A percentile compares a stretch with the other conserved stretches of the same genome.
These are phyloP conservation scores for Erodium maritimum DNA, from an alignment of 345 rosid species.

Conservation along the genomic window DNA sequence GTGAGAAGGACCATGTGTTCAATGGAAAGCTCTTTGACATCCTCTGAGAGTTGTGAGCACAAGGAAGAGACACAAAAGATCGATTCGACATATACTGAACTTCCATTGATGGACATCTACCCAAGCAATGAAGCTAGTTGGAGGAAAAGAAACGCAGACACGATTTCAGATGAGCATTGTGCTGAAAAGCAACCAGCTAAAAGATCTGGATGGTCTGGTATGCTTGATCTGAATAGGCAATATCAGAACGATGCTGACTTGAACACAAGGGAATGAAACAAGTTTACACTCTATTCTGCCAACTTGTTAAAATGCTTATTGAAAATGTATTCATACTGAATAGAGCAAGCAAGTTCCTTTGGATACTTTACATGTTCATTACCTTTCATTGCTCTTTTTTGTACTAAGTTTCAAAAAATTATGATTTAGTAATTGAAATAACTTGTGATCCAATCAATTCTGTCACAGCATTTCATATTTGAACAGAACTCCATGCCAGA, in stretches of 20 bases:
- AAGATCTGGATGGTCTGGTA: constrained; percentile 16
- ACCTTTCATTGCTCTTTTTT: too few relatives aligned
- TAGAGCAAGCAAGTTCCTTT: constrained; percentile 25
- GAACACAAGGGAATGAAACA: constrained; percentile 27
- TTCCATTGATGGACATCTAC: constrained; percentile 47
- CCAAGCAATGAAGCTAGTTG: constrained; percentile 21
- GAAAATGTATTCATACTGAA: constrained; percentile 27
- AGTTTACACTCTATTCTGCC: constrained; percentile 16
- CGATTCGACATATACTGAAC: constrained; percentile 26
- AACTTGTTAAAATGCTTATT: constrained; percentile 11
- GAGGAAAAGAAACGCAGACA: constrained; percentile 39
- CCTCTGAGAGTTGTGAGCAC: constrained; percentile 58
- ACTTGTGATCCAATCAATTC: too few relatives aligned
- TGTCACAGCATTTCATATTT: too few relatives aligned
- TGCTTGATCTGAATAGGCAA: constrained; percentile 46
- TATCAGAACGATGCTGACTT: constrained; percentile 31
- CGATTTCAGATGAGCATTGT: constrained; percentile 20
- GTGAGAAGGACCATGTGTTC: constrained; percentile 43
- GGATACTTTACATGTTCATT: too few relatives aligned
- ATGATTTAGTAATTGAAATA: too few relatives aligned
- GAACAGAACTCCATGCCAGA: too few relatives aligned
- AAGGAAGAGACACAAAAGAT: constrained; percentile 24
- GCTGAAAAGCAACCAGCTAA: constrained; percentile 31
- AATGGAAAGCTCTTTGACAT: constrained; percentile 78
- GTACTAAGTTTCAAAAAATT: too few relatives aligned